Base-by-base conservation (phyloP, 1,284 basidiomycete genomes). In the Prillingera fragicola region DNA sequence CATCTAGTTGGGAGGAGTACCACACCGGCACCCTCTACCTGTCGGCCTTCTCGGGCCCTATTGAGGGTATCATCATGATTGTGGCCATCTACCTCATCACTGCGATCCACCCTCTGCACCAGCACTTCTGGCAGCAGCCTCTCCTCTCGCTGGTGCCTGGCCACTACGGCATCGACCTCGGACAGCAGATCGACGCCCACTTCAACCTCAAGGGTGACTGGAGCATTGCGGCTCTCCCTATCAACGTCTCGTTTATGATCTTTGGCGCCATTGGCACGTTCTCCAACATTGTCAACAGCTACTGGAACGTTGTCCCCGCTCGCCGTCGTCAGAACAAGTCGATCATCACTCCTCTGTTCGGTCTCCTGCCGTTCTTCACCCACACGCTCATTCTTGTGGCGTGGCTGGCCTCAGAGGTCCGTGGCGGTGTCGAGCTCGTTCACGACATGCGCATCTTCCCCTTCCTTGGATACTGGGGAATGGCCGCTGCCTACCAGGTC, bases 1-100 rank as follows among this genome's bases (percentile, higher is more conserved):
- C n/a, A n/a, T n/a, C n/a, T n/a, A n/a, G n/a, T 62, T 97, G 94
- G 94, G 94, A 98, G 65, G 94, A 98, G 71, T 94, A 87, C 62
- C 86, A 98, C 69, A 98, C 94, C 2, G 87, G 87, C 21, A 82
- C 84, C 51, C 74, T 96, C 6, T 95, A 83, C 73, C 81, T 95
- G 14, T 88, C 88, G n/a, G 81, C 84, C 22, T 96, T 95, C 71
- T 94, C 88, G 8, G 94, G 94, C 1, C 94, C 94, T 0, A 88
- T 97, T 2, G 94, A 97, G 70, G 94, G 94, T 8, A 96, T 98
- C 58, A 73, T 98, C 38, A 79, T 97, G 69, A 84, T 97, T 48
- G 77, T 85, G 22, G 67, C 60, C 10, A 81, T 97, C 47, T 97
- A 85, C 71, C 57, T 82, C 19, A 73, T 95, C 43, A 85, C 87